Conservation (phyloP, 345 rosid genomes). For the Draba incana region DNA sequence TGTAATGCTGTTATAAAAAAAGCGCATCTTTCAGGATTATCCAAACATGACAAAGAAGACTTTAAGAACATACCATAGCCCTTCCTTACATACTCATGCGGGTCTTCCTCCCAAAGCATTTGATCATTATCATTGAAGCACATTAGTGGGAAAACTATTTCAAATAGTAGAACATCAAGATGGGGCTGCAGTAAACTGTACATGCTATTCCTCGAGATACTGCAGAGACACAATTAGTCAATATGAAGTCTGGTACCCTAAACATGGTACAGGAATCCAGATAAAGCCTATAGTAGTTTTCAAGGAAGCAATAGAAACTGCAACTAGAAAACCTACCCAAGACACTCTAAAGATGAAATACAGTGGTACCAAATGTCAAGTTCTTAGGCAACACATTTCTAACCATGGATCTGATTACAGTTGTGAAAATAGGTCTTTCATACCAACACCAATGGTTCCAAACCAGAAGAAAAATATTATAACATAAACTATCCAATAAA, state of each 20-base stretch:
- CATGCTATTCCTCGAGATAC: slow-evolving; percentile 86
- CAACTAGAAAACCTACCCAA: slow-evolving; percentile 25
- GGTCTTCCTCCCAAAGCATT: slow-evolving; percentile 99
- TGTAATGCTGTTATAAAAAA: background rate
- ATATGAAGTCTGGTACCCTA: slow-evolving; percentile 11
- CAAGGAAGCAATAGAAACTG: slow-evolving; percentile 18
- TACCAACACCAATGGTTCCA: background rate
- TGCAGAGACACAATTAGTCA: slow-evolving; percentile 46
- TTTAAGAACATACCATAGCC: slow-evolving; percentile 83
- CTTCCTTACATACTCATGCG: slow-evolving; percentile 98
- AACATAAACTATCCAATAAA: slow-evolving; percentile 3
- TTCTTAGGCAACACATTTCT: slow-evolving; percentile 1
- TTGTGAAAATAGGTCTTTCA: background rate
- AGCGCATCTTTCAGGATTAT: slow-evolving; percentile 4
- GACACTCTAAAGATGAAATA: slow-evolving; percentile 2
- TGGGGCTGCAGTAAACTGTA: slow-evolving; percentile 81
- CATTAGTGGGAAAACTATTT: slow-evolving; percentile 95
- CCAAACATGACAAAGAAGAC: slow-evolving; percentile 19
- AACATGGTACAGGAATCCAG: slow-evolving; percentile 20
- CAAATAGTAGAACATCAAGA: slow-evolving; percentile 85
- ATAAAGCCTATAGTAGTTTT: background rate
- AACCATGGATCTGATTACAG: slow-evolving; percentile 1
- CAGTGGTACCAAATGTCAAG: slow-evolving; percentile 10
- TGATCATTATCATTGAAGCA: slow-evolving; percentile 98
- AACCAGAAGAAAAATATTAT: background rate